A percentile compares a stretch with the other conserved stretches of the same genome.
These are phyloP conservation scores for Hericium erinaceus DNA, from an alignment of 768 basidiomycete genomes.

Conservation along the genomic window DNA sequence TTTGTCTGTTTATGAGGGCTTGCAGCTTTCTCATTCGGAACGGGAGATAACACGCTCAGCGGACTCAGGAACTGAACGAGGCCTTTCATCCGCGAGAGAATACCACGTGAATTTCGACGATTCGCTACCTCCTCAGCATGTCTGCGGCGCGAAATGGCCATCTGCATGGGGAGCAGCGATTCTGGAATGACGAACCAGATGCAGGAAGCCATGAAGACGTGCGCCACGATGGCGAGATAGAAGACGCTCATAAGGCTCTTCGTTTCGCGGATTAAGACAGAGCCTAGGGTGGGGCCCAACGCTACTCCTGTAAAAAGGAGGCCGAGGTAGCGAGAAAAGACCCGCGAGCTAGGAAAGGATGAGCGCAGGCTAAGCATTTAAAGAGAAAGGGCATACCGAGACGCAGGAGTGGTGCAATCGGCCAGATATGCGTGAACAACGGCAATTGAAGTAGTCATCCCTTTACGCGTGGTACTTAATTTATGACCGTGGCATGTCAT, in stretches of 20 bases:
- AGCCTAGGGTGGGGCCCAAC: background rate
- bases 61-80: background rate
- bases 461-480: background rate
- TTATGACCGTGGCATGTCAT: background rate
- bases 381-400: background rate
- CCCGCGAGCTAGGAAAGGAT: background rate
- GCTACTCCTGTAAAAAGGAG: conserved; percentile 1
- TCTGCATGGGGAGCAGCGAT: conserved; percentile 2
- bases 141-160: background rate
- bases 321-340: conserved; percentile 1
- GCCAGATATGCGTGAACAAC: conserved; percentile 1
- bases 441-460: background rate
- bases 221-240: background rate
- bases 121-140: background rate
- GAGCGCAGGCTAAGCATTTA: background rate
- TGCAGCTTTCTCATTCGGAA: background rate
- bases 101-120: background rate
- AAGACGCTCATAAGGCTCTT: background rate
- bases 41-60: background rate
- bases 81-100: background rate
- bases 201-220: background rate
- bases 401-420: background rate
- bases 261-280: background rate
- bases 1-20: background rate
- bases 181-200: conserved; percentile 1